Evolutionary conservation across 352 stramenopile species (phyloP).

Genomic region (Pythium vanterpoolii): DNA sequence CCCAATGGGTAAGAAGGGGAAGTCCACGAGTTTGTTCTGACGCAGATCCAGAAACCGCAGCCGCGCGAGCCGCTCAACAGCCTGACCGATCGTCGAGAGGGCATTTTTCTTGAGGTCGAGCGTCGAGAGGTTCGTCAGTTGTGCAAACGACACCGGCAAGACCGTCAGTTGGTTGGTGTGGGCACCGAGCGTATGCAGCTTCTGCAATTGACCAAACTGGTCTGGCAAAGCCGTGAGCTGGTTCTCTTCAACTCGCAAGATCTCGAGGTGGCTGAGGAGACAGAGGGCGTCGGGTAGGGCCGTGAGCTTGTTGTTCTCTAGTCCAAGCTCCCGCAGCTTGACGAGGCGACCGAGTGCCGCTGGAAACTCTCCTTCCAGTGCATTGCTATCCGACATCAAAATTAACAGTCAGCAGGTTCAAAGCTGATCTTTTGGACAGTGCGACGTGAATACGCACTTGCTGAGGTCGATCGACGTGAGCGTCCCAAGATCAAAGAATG

Average conservation of each 20-base stretch:
- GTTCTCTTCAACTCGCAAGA: slow-evolving; percentile 65
- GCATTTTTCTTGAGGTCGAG: slow-evolving; percentile 79
- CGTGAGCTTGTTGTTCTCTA: slow-evolving; percentile 67
- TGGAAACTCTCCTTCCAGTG: slow-evolving; percentile 43
- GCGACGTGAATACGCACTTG: slow-evolving; percentile 69
- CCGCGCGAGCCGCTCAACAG: slow-evolving; percentile 29
- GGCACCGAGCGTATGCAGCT: slow-evolving; percentile 51
- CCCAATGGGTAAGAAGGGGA: slow-evolving; percentile 48
- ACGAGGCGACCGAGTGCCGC: slow-evolving; percentile 43
- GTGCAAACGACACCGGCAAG: slow-evolving; percentile 47
- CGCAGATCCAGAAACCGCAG: slow-evolving; percentile 70
- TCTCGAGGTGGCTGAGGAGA: slow-evolving; percentile 44
- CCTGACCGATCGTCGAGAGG: slow-evolving; percentile 32
- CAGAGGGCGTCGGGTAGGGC: slow-evolving; percentile 51
- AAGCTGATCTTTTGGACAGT: too few relatives aligned
- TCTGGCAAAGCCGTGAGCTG: slow-evolving; percentile 41
- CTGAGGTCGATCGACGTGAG: slow-evolving; percentile 71
- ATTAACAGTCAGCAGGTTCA: neutral
- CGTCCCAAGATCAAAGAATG: slow-evolving; percentile 52
- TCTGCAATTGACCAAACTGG: slow-evolving; percentile 48
- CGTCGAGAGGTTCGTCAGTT: slow-evolving; percentile 41
- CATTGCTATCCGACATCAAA: slow-evolving; percentile 38
- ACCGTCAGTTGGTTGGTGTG: slow-evolving; percentile 59
- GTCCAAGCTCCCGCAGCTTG: slow-evolving; percentile 56
- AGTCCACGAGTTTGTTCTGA: slow-evolving; percentile 63